Percentiles rank a stretch among this genome's conserved stretches.
Evolutionary conservation across 1,284 basidiomycete genomes (phyloP).

Genomic region (Ustilago cynodontis): DNA sequence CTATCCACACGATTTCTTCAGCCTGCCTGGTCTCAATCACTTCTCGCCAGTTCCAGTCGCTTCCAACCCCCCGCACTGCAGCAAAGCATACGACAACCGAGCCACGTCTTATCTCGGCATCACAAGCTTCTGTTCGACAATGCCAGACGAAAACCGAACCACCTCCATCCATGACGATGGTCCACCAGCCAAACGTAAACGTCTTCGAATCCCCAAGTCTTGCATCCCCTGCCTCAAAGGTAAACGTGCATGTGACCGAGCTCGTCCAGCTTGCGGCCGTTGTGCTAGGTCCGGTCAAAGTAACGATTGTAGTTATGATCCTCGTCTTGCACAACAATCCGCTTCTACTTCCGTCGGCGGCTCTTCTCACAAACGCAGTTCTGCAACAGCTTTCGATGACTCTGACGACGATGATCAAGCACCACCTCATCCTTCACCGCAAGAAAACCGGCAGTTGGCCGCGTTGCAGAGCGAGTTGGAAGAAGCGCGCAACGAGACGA

Average conservation of each 20-base stretch:
- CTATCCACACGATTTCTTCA: too few species aligned
- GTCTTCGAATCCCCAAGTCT: conserved; percentile 51
- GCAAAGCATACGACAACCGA: neutral
- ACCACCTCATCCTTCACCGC: neutral
- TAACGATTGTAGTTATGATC: conserved; percentile 41
- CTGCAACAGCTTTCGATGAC: conserved; percentile 4
- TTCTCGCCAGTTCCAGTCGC: too few species aligned
- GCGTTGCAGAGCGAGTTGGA: conserved; percentile 20
- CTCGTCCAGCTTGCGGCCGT: conserved; percentile 40
- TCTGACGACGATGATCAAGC: conserved; percentile 30
- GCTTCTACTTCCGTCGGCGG: neutral
- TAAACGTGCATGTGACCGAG: conserved; percentile 52
- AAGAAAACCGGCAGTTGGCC: conserved; percentile 10
- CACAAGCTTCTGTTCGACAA: neutral
- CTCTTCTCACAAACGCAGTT: conserved; percentile 1
- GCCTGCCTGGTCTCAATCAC: too few species aligned
- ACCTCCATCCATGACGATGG: conserved; percentile 39
- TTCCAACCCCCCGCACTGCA: too few species aligned
- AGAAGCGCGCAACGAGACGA: conserved; percentile 26
- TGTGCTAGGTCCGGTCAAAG: conserved; percentile 32
- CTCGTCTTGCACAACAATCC: conserved; percentile 30
- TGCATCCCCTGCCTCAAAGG: conserved; percentile 49
- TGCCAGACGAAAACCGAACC: conserved; percentile 15
- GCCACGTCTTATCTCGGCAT: neutral
- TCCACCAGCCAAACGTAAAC: conserved; percentile 43